Percentiles rank a stretch among this genome's conserved stretches.
Conservation (phyloP, 2,329 filamentous ascomycete species). For the Dactylella cylindrospora region DNA sequence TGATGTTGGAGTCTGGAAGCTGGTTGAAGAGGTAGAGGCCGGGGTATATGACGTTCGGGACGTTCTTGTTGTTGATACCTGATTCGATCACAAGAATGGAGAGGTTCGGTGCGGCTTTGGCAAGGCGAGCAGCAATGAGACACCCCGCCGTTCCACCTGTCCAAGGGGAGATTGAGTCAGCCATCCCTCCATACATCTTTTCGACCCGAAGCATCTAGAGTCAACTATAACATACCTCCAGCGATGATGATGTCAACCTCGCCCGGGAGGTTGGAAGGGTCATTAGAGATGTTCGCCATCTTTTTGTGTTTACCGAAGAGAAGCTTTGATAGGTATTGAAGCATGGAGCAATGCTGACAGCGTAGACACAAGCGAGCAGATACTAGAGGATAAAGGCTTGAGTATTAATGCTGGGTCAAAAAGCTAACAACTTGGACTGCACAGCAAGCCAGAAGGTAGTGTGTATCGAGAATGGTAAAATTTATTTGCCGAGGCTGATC, state of each 20-base stretch:
- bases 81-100: conserved; percentile 60
- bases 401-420: too few species aligned
- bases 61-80: conserved; percentile 59
- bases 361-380: too few species aligned
- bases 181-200: too few species aligned
- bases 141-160: conserved; percentile 57
- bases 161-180: conserved; percentile 8
- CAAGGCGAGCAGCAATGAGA: conserved; percentile 58
- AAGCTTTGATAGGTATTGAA: too few species aligned
- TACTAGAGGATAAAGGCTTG: too few species aligned
- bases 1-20: conserved; percentile 56
- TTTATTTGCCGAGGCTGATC: too few species aligned
- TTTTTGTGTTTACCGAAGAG: too few species aligned
- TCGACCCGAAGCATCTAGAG: neutral
- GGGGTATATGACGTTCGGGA: conserved; percentile 58
- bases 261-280: conserved; percentile 8
- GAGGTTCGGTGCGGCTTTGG: conserved; percentile 57
- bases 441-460: too few species aligned
- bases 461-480: too few species aligned
- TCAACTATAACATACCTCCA: conserved; percentile 14
- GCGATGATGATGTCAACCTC: conserved; percentile 42
- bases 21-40: conserved; percentile 58
- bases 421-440: too few species aligned
- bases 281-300: conserved; percentile 30
- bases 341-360: too few species aligned